These are phyloP conservation scores for Leishmania tarentolae DNA, from an alignment of 208 protist genomes.

Conservation along the genomic window DNA sequence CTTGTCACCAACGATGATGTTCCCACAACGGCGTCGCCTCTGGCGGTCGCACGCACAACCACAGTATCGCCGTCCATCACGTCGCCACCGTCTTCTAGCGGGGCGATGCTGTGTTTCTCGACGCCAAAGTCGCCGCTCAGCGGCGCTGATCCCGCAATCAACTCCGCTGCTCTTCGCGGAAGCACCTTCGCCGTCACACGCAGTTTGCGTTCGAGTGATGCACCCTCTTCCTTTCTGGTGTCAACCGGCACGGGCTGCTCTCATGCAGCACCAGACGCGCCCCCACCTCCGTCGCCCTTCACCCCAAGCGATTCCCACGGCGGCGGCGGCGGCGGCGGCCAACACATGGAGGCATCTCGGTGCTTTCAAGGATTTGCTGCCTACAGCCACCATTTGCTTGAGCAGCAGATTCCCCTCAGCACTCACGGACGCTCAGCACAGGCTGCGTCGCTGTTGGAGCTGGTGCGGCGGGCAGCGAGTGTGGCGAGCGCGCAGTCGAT, in stretches of 20 bases:
- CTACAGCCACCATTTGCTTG: slow-evolving; percentile 8
- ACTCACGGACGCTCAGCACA: not conserved
- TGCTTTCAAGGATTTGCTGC: not conserved
- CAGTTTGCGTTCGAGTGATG: not conserved
- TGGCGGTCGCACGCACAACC: not conserved
- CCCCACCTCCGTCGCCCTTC: not conserved
- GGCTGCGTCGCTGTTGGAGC: not conserved
- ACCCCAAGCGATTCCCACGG: not conserved
- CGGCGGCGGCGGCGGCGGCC: not conserved
- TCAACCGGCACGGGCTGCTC: not conserved
- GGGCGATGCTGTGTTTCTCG: not conserved
- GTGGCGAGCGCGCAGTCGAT: slow-evolving; percentile 17
- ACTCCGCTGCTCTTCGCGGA: not conserved
- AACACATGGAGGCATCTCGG: not conserved
- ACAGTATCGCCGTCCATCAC: not conserved
- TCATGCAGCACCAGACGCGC: not conserved
- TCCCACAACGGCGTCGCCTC: not conserved
- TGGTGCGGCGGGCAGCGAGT: slow-evolving; percentile 5
- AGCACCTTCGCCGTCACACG: not conserved
- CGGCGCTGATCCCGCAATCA: not conserved
- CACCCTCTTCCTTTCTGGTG: not conserved
- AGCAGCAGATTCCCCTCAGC: not conserved
- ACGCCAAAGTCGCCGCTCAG: not conserved
- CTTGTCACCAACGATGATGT: not conserved
- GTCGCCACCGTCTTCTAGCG: not conserved